phyloP scores from a whole-genome alignment of 108 stramenopile genomes.

The Cafeteria roenbergensis region DNA sequence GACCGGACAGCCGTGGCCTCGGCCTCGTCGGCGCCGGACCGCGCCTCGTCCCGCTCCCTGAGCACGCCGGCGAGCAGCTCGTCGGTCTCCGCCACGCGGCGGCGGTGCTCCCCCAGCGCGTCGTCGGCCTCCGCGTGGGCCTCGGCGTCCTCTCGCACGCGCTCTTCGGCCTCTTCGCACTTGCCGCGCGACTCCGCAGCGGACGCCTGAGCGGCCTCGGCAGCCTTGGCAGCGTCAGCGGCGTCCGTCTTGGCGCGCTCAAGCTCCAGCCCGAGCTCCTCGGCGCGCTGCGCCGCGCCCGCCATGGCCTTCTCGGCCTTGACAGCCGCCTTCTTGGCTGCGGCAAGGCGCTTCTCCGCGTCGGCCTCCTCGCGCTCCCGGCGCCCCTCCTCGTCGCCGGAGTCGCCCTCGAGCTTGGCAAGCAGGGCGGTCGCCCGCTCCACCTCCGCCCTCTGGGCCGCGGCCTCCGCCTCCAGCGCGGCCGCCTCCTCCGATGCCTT shows the following conservation, averaged over 20 bases:
- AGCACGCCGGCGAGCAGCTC: no score
- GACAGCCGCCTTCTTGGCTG: slow-evolving; percentile 43
- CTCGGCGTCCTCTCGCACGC: not conserved
- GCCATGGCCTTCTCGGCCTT: slow-evolving; percentile 52
- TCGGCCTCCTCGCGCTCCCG: slow-evolving; percentile 52
- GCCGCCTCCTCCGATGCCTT: slow-evolving; percentile 1
- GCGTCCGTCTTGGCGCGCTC: slow-evolving; percentile 58
- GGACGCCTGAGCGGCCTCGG: no score
- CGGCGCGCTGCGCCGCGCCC: slow-evolving; percentile 60
- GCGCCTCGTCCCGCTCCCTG: no score
- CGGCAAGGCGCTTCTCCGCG: slow-evolving; percentile 40
- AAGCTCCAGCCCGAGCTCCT: slow-evolving; percentile 62
- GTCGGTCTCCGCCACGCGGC: not conserved
- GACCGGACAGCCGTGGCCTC: not conserved
- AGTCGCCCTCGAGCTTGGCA: not conserved
- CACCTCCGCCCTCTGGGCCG: not conserved
- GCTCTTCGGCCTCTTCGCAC: not conserved
- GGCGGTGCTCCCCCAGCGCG: not conserved
- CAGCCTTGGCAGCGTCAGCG: slow-evolving; percentile 2
- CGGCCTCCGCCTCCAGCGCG: slow-evolving; percentile 5
- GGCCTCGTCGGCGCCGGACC: not conserved
- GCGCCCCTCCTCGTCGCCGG: slow-evolving; percentile 55
- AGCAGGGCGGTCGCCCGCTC: not conserved
- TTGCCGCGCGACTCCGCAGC: no score
- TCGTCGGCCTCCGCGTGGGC: not conserved